Conservation (phyloP, 140 eudicot genomes). For the Anethum foeniculum region DNA sequence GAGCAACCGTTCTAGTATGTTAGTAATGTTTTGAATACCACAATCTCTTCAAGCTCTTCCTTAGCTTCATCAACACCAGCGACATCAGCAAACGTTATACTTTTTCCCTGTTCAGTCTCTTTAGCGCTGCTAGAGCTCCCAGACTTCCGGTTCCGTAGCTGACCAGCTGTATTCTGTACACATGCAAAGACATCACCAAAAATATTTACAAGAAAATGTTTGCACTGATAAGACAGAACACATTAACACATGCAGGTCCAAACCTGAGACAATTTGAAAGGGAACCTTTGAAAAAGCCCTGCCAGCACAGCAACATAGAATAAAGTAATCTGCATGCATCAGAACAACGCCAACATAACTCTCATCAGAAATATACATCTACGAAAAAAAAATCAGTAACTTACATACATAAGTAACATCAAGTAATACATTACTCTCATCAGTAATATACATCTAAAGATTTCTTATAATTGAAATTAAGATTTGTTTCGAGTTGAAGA, state of each 20-base stretch:
- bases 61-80: slow-evolving; percentile 99
- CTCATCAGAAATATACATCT: neutral
- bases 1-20: neutral
- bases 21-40: slow-evolving; percentile 41
- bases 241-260: slow-evolving; percentile 12
- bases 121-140: slow-evolving; percentile 73
- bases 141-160: slow-evolving; percentile 85
- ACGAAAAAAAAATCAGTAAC: neutral
- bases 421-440: neutral
- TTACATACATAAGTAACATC: neutral
- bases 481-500: neutral
- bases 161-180: slow-evolving; percentile 75
- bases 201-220: slow-evolving; percentile 4
- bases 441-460: too few species aligned
- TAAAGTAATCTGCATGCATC: slow-evolving; percentile 62
- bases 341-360: slow-evolving; percentile 6
- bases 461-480: neutral
- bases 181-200: slow-evolving; percentile 1
- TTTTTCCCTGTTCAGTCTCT: slow-evolving; percentile 78
- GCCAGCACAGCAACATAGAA: slow-evolving; percentile 94
- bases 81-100: slow-evolving; percentile 80
- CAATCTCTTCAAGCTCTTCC: slow-evolving; percentile 96
- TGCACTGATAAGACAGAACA: slow-evolving; percentile 7
- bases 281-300: slow-evolving; percentile 80
- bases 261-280: slow-evolving; percentile 87